Conservation (phyloP, 495 filamentous ascomycete genomes). For the Friedmanniomyces simplex region DNA sequence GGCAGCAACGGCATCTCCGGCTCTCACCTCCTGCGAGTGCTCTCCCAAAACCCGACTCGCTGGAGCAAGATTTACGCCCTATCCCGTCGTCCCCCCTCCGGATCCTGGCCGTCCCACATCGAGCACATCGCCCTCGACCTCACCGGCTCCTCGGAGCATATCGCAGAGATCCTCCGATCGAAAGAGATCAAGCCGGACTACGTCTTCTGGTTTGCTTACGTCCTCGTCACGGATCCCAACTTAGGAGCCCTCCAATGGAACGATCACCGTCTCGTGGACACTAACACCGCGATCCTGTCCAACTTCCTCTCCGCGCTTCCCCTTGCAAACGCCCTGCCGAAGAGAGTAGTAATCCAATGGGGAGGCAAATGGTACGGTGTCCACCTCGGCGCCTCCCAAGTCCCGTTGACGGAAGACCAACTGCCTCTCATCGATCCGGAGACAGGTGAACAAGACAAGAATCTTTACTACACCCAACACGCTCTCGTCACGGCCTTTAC, state of each 20-base stretch:
- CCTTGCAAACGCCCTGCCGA: slow-evolving; percentile 32
- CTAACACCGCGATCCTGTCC: slow-evolving; percentile 33
- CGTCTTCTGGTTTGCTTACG: slow-evolving; percentile 46
- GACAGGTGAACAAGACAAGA: slow-evolving; percentile 24
- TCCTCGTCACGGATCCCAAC: slow-evolving; percentile 29
- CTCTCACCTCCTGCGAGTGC: slow-evolving; percentile 34
- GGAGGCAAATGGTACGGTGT: slow-evolving; percentile 23
- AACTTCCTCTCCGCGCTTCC: slow-evolving; percentile 39
- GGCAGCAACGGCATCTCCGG: slow-evolving; percentile 46
- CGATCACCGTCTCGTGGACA: slow-evolving; percentile 3
- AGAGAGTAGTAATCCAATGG: slow-evolving; percentile 38
- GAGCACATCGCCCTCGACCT: slow-evolving; percentile 42
- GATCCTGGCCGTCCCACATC: slow-evolving; percentile 27
- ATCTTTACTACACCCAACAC: slow-evolving; percentile 45
- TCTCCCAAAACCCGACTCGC: slow-evolving; percentile 32
- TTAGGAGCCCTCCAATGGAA: slow-evolving; percentile 8
- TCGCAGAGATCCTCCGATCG: slow-evolving; percentile 31
- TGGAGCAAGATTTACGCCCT: slow-evolving; percentile 44
- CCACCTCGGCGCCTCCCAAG: slow-evolving; percentile 36
- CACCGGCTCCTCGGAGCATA: slow-evolving; percentile 29
- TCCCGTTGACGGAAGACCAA: slow-evolving; percentile 37
- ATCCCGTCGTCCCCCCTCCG: slow-evolving; percentile 35
- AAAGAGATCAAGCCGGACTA: slow-evolving; percentile 34
- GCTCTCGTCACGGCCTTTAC: slow-evolving; percentile 33
- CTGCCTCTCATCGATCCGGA: slow-evolving; percentile 32